Percentiles rank a stretch among this genome's conserved stretches.
Evolutionary conservation across 805 yeast genomes (phyloP).

Genomic region (Pichia sporocuriosa): DNA sequence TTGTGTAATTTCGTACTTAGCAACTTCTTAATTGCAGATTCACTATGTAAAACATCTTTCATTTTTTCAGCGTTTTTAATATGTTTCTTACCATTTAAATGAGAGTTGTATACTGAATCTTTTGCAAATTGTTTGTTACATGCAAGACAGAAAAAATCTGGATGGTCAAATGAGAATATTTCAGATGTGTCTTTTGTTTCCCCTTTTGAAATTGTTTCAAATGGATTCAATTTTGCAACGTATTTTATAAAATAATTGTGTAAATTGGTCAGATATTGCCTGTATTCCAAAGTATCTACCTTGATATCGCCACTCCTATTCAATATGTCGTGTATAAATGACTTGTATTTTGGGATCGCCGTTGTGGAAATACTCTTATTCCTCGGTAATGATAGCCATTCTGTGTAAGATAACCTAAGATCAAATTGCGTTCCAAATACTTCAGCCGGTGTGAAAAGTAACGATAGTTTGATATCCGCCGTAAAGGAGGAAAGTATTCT

Average conservation of each 20-base stretch:
- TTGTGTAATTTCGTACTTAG: too few relatives aligned
- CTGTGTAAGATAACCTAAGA: slow-evolving; percentile 42
- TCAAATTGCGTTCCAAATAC: slow-evolving; percentile 60
- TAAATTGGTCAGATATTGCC: slow-evolving; percentile 40
- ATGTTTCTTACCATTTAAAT: slow-evolving; percentile 72
- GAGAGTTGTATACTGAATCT: slow-evolving; percentile 58
- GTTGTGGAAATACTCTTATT: background rate
- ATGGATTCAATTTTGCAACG: slow-evolving; percentile 41
- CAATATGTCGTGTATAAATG: slow-evolving; percentile 12
- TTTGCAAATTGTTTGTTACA: slow-evolving; percentile 64
- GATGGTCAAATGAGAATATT: slow-evolving; percentile 22
- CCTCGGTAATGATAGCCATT: slow-evolving; percentile 44
- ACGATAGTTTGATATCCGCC: slow-evolving; percentile 3
- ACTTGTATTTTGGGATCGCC: slow-evolving; percentile 18
- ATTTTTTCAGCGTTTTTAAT: slow-evolving; percentile 34
- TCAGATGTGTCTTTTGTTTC: background rate
- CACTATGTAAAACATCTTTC: background rate
- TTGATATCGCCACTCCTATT: slow-evolving; percentile 22
- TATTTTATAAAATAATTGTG: slow-evolving; percentile 44
- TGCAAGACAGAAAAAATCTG: slow-evolving; percentile 37
- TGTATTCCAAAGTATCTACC: slow-evolving; percentile 29
- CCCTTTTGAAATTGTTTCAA: slow-evolving; percentile 26
- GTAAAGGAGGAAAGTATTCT: background rate
- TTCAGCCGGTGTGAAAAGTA: slow-evolving; percentile 55
- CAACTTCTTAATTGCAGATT: too few relatives aligned